phyloP scores from a whole-genome alignment of 805 yeast genomes.

The Cyberlindnera amylophila region DNA sequence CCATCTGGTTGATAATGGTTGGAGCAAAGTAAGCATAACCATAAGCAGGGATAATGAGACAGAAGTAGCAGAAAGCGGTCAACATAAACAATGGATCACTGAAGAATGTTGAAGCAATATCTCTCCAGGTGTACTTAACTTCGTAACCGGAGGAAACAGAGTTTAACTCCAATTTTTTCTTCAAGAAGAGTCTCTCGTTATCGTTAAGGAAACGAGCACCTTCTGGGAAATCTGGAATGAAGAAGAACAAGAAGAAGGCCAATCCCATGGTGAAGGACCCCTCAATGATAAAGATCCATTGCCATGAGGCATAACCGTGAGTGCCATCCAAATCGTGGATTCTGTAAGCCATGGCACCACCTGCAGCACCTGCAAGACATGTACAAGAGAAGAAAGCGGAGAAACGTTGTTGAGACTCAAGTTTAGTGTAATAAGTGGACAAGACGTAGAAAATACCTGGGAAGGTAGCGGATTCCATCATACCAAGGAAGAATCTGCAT shows the following conservation, averaged over 20 bases:
- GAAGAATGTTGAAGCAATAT: slow-evolving; percentile 36
- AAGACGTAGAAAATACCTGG: slow-evolving; percentile 48
- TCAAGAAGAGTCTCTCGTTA: slow-evolving; percentile 37
- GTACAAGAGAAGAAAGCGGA: slow-evolving; percentile 50
- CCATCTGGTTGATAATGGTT: slow-evolving; percentile 36
- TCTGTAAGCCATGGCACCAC: slow-evolving; percentile 49
- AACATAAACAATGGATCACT: slow-evolving; percentile 52
- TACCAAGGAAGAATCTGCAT: slow-evolving; percentile 48
- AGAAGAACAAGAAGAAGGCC: slow-evolving; percentile 35
- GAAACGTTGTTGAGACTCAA: slow-evolving; percentile 45
- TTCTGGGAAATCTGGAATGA: slow-evolving; percentile 42
- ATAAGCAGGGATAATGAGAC: slow-evolving; percentile 37
- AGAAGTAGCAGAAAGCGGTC: slow-evolving; percentile 34
- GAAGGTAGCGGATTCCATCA: slow-evolving; percentile 50
- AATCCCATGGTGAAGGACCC: slow-evolving; percentile 42
- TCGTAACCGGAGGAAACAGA: slow-evolving; percentile 36
- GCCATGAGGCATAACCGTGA: slow-evolving; percentile 40
- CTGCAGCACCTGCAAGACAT: slow-evolving; percentile 52
- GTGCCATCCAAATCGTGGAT: slow-evolving; percentile 45
- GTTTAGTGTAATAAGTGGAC: slow-evolving; percentile 44
- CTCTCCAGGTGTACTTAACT: slow-evolving; percentile 31
- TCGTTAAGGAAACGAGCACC: slow-evolving; percentile 37
- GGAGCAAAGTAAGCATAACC: slow-evolving; percentile 45
- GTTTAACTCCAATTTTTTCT: slow-evolving; percentile 35
- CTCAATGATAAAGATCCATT: slow-evolving; percentile 49